A percentile compares a stretch with the other conserved stretches of the same genome.
phyloP scores from a whole-genome alignment of 2,329 filamentous ascomycete genomes.

The Hypoxylon sp. region DNA sequence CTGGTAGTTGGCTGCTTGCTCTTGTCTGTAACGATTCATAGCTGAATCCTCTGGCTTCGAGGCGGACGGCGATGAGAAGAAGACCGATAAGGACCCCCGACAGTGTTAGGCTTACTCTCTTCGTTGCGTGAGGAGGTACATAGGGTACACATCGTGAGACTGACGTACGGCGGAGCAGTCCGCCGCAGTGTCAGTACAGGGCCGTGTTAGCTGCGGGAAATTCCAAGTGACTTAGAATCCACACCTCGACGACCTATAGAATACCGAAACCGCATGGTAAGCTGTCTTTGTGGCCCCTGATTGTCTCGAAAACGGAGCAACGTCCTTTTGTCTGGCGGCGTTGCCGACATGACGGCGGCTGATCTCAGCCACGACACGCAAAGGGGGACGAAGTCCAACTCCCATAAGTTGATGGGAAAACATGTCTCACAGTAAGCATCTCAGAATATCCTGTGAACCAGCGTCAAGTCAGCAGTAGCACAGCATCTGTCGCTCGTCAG shows the following conservation, averaged over 20 bases:
- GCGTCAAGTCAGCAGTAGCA: slow-evolving; percentile 11
- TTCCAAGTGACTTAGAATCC: background rate
- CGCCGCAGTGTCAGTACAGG: background rate
- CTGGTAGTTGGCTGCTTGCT: background rate
- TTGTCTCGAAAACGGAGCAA: background rate
- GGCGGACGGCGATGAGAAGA: background rate
- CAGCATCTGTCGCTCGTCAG: slow-evolving; percentile 8
- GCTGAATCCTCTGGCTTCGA: background rate
- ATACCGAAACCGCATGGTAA: no score
- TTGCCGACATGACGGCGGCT: slow-evolving; percentile 6
- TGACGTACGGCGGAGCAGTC: background rate
- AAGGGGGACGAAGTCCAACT: background rate
- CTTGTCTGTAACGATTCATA: background rate
- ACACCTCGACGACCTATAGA: background rate
- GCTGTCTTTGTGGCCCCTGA: background rate
- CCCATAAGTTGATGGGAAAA: background rate
- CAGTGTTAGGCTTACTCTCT: no score
- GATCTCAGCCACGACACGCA: slow-evolving; percentile 14
- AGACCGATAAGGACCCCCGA: no score
- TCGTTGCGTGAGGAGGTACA: background rate
- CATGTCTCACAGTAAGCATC: slow-evolving; percentile 18
- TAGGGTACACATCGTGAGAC: background rate
- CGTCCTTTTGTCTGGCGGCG: slow-evolving; percentile 5
- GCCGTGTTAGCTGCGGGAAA: slow-evolving; percentile 1
- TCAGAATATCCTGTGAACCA: background rate